Base-by-base conservation (phyloP, 106 monocot genomes). In the Phalaenopsis equestris region DNA sequence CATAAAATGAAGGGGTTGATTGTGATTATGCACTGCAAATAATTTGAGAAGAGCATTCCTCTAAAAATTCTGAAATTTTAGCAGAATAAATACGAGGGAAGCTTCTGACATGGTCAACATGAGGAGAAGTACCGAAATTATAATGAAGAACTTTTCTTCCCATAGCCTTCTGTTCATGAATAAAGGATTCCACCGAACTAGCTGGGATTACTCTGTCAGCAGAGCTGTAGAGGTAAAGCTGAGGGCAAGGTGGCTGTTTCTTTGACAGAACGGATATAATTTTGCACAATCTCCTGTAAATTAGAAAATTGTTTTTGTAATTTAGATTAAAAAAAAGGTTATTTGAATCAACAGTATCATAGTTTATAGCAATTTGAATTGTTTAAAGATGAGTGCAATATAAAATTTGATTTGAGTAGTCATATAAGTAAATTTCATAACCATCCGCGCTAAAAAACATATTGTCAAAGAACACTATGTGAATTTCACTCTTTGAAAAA, bases 81-180 rank as follows among this genome's bases (percentile, higher is more conserved):
- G 86, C 75, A 49, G 90, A 79, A 82, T 93, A 95, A 73, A 92
- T 72, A 18, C 73, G 80, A 19, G 96, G 94, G 80, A 88, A 99
- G 49, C 82, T 91, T 79, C 98, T 85, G n/a, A 90, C 84, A 86
- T 99, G 98, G 79, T 99, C 98, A 15, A 99, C 98, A 80, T 95
- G 98, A 41, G 94, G 98, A 0, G 95, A 99, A n/a, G 83, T 80
- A 41, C 64, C 80, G 76, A 99, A 99, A 84, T 99, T 79, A 80
- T 95, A 82, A 46, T 89, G 67, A 48, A 72, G 55, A 30, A 93
- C 91, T 39, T n/a, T 80, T 77, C 81, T 92, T 9, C 91, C 93
- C 23, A 76, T 47, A 36, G 78, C 75, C 79, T 80, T 91, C 85
- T 99, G 98, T 57, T 83, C 65, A 77, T 83, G 19, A 37, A 99